Base-by-base conservation (phyloP, 2,329 filamentous ascomycete genomes). In the Paraphaeosphaeria minitans region DNA sequence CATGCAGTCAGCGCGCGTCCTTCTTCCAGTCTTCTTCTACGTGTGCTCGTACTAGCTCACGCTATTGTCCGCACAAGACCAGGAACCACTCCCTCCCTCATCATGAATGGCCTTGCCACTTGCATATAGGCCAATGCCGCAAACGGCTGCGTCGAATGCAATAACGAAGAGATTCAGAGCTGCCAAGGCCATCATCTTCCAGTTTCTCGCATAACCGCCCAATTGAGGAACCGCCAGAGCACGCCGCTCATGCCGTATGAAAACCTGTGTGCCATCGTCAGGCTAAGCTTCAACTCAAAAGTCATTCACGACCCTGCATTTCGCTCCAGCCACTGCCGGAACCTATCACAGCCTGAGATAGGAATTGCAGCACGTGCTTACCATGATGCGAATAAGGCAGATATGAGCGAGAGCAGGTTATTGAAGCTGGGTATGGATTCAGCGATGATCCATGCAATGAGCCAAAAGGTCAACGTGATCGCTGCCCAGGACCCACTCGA, bases 351-450 rank as follows among this genome's bases (percentile, higher is more conserved):
- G 37, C 37, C 16, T 27, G 37, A 43, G 50, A 43, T 19, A 8
- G 33, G 22, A 31, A 45, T 42, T 35, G 16, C n/a, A 27, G 27
- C 14, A 35, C 33, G 16, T 16, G 37, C 54, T 42, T 50, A 55
- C 87, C 88, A 90, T 55, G 82, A 85, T 27, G 83, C 85, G 60
- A 89, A 89, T 2, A 89, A 75, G 16, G 72, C 76, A 66, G 61
- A 66, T 43, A 90, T 84, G 33, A 91, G 75, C 10, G 83, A 84
- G 14, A 91, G 78, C 14, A 91, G 78, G 53, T 85, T 83, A 68
- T 84, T 85, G 77, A 91, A 91, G 42, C 86, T 83, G 0, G 89
- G 89, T 10, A 91, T 88, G 0, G 86, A 85, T 68, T 88, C 83
- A 10, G 88, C 86, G 58, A 91, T 87, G 59, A 91, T 77, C 81